Percentiles rank a stretch among this genome's conserved stretches.
Conservation (phyloP, 176 grass and related monocot genomes). For the Zea luxurians region DNA sequence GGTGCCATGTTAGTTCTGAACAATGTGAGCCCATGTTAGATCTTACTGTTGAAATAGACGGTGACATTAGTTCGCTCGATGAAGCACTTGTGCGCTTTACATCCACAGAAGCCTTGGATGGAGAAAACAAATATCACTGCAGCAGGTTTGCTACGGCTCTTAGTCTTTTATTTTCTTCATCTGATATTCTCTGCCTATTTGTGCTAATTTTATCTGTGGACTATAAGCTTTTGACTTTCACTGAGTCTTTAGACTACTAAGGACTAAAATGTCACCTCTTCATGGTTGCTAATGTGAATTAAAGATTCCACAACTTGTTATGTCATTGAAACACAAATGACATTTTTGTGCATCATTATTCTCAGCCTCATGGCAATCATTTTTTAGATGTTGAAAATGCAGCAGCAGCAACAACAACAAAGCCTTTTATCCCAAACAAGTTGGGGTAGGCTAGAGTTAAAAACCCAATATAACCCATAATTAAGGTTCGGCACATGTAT, state of each 20-base stretch:
- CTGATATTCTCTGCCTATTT: background rate
- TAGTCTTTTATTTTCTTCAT: conserved; percentile 12
- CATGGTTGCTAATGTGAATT: background rate
- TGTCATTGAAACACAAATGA: background rate
- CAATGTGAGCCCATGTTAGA: conserved; percentile 81
- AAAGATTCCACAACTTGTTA: conserved; percentile 1
- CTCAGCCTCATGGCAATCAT: background rate
- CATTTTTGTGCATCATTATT: background rate
- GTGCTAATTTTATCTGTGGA: conserved; percentile 17
- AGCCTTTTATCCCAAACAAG: no score
- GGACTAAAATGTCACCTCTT: background rate
- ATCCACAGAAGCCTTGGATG: conserved; percentile 86
- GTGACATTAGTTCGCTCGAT: conserved; percentile 75
- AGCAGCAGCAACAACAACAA: no score
- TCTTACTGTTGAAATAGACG: conserved; percentile 93
- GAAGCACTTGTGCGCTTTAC: conserved; percentile 91
- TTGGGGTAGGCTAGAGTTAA: no score
- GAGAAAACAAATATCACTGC: conserved; percentile 91
- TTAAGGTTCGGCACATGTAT: no score
- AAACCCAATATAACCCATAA: no score
- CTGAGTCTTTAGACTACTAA: conserved; percentile 14
- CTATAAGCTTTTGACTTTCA: conserved; percentile 14
- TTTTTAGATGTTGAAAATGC: background rate
- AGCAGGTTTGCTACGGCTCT: conserved; percentile 48
- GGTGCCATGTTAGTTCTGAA: conserved; percentile 71